phyloP scores from a whole-genome alignment of 768 basidiomycete species.

The Sarcomyxa edulis region DNA sequence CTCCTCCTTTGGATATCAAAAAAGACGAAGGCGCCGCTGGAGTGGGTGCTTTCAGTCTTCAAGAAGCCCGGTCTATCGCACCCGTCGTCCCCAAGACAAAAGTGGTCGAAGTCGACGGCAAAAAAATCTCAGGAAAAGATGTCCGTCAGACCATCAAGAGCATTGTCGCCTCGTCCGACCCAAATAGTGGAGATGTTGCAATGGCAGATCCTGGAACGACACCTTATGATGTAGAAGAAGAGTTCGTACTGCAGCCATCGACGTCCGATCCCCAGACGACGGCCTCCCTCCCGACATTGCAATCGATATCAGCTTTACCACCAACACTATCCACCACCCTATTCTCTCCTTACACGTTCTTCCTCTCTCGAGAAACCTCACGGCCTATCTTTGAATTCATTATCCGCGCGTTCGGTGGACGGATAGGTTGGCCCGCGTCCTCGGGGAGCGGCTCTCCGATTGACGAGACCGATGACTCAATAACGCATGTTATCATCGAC shows the following conservation, averaged over 20 bases:
- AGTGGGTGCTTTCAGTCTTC: conserved; percentile 80
- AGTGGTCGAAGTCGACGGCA: conserved; percentile 38
- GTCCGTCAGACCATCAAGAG: conserved; percentile 60
- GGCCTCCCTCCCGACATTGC: conserved; percentile 60
- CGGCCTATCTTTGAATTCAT: conserved; percentile 92
- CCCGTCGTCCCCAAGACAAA: conserved; percentile 42
- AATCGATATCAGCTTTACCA: conserved; percentile 56
- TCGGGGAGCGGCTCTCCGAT: conserved; percentile 80
- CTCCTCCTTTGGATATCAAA: conserved; percentile 80
- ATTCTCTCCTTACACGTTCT: conserved; percentile 87
- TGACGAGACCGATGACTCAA: conserved; percentile 70
- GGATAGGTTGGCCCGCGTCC: conserved; percentile 83
- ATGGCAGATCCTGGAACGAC: conserved; percentile 29
- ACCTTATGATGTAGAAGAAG: conserved; percentile 45
- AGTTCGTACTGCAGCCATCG: conserved; percentile 63
- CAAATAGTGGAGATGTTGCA: conserved; percentile 30
- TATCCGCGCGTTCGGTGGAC: conserved; percentile 87
- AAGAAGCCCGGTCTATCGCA: conserved; percentile 33
- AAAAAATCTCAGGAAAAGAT: conserved; percentile 42
- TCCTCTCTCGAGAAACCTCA: conserved; percentile 89
- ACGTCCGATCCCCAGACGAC: conserved; percentile 39
- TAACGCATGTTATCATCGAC: conserved; percentile 96
- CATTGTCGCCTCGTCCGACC: conserved; percentile 28
- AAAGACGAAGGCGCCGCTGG: conserved; percentile 86
- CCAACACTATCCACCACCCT: conserved; percentile 54